These are phyloP conservation scores for Canavalia gladiata DNA, from an alignment of 306 rosid genomes.

Conservation along the genomic window DNA sequence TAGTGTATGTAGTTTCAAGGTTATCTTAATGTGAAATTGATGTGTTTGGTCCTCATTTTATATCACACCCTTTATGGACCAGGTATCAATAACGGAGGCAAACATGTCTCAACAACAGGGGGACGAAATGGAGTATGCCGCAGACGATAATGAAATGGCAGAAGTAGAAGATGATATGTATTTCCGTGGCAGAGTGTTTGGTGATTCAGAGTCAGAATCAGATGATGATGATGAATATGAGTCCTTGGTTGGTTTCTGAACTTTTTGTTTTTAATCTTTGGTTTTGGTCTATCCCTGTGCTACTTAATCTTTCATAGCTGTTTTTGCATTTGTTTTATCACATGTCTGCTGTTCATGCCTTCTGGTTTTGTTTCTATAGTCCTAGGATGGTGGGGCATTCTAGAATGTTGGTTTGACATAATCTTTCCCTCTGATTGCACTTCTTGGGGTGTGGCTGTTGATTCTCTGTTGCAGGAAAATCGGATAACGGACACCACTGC, in stretches of 20 bases:
- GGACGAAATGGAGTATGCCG: slow-evolving; percentile 43
- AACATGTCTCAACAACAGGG: slow-evolving; percentile 48
- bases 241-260: slow-evolving; percentile 45
- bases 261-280: background rate
- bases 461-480: slow-evolving; percentile 48
- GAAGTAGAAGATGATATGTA: slow-evolving; percentile 51
- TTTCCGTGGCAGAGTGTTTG: slow-evolving; percentile 47
- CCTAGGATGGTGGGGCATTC: background rate
- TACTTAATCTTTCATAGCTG: background rate
- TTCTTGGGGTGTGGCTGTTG: slow-evolving; percentile 7
- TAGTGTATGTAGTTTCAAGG: background rate
- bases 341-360: background rate
- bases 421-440: slow-evolving; percentile 10
- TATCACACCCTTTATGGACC: slow-evolving; percentile 9
- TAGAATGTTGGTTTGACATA: background rate
- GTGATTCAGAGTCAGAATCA: slow-evolving; percentile 55
- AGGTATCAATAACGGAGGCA: slow-evolving; percentile 31
- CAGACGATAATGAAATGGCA: slow-evolving; percentile 56
- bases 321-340: background rate
- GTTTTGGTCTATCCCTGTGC: background rate
- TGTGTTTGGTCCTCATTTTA: background rate
- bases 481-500: slow-evolving; percentile 52
- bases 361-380: background rate
- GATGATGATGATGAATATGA: slow-evolving; percentile 48
- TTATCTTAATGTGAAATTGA: background rate